Conservation (phyloP, 1,284 basidiomycete species). For the Austroboletus novae-zelandiae region DNA sequence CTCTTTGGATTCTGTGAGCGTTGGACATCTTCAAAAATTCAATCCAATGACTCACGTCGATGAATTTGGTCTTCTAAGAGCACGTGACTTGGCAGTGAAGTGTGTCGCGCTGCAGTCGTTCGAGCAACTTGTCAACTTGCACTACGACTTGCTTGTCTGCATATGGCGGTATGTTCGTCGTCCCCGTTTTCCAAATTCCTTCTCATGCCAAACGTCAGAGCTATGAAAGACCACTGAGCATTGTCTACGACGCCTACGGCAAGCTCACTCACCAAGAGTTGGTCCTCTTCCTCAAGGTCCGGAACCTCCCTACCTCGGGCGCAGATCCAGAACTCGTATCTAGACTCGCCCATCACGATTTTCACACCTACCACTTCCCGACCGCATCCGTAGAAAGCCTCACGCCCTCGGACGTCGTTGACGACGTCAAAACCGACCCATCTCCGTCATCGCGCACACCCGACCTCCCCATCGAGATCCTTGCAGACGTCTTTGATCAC, state of each 20-base stretch:
- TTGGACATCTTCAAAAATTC: too few species aligned
- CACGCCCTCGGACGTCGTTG: slow-evolving; percentile 18
- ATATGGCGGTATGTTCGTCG: slow-evolving; percentile 27
- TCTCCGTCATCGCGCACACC: slow-evolving; percentile 36
- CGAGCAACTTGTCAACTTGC: background rate
- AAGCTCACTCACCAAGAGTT: slow-evolving; percentile 65
- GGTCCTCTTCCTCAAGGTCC: slow-evolving; percentile 67
- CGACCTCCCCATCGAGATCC: slow-evolving; percentile 70
- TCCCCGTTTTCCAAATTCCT: background rate
- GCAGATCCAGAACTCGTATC: slow-evolving; percentile 60
- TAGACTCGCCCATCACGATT: slow-evolving; percentile 67
- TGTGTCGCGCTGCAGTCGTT: too few species aligned
- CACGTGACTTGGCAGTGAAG: too few species aligned
- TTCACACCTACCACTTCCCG: slow-evolving; percentile 66
- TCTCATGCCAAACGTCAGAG: slow-evolving; percentile 8
- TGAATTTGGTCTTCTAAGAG: too few species aligned
- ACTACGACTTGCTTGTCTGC: slow-evolving; percentile 6
- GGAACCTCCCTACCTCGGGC: slow-evolving; percentile 62
- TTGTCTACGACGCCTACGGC: slow-evolving; percentile 52
- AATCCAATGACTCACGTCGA: too few species aligned
- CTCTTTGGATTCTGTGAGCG: too few species aligned
- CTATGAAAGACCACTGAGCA: slow-evolving; percentile 22
- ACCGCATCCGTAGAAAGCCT: slow-evolving; percentile 23
- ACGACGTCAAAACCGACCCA: slow-evolving; percentile 23
- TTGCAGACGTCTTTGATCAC: slow-evolving; percentile 73